Evolutionary conservation across 2,329 filamentous ascomycete species (phyloP).

Genomic region (Fusarium ramigenum): DNA sequence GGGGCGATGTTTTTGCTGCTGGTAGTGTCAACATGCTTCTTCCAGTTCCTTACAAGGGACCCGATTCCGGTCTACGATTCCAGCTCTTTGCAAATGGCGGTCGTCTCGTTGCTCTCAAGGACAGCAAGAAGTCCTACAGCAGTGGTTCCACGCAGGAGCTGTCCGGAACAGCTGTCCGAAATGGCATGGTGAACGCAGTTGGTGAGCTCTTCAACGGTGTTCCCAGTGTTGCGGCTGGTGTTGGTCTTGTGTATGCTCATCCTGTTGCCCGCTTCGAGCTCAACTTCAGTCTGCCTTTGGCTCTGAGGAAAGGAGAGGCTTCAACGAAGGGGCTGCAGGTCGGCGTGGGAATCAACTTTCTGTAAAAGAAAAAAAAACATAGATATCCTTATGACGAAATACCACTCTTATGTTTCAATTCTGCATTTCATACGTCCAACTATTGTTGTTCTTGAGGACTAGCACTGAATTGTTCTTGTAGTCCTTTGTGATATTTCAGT

Average conservation of each 20-base stretch:
- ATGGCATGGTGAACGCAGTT: conserved; percentile 69
- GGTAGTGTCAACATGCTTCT: conserved; percentile 87
- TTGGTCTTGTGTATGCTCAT: conserved; percentile 94
- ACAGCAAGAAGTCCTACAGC: conserved; percentile 59
- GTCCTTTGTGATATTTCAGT: neutral
- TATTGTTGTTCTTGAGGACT: neutral
- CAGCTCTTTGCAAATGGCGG: conserved; percentile 94
- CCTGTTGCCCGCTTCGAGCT: conserved; percentile 93
- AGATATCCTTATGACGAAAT: conserved; percentile 34
- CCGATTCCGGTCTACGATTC: conserved; percentile 84
- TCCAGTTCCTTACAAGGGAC: conserved; percentile 82
- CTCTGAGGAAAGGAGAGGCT: conserved; percentile 83
- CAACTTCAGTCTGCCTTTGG: conserved; percentile 91
- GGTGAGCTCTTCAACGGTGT: conserved; percentile 76
- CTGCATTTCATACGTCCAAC: conserved; percentile 2
- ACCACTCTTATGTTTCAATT: conserved; percentile 15
- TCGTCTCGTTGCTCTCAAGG: conserved; percentile 79
- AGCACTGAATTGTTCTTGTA: neutral
- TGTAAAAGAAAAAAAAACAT: conserved; percentile 59
- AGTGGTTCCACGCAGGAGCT: conserved; percentile 49
- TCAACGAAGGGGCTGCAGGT: conserved; percentile 91
- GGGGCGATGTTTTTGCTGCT: conserved; percentile 91
- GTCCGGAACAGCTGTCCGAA: conserved; percentile 57
- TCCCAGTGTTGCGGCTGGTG: conserved; percentile 85
- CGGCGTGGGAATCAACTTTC: conserved; percentile 95